Conservation (phyloP, 345 rosid species). For the Toxicodendron radicans region DNA sequence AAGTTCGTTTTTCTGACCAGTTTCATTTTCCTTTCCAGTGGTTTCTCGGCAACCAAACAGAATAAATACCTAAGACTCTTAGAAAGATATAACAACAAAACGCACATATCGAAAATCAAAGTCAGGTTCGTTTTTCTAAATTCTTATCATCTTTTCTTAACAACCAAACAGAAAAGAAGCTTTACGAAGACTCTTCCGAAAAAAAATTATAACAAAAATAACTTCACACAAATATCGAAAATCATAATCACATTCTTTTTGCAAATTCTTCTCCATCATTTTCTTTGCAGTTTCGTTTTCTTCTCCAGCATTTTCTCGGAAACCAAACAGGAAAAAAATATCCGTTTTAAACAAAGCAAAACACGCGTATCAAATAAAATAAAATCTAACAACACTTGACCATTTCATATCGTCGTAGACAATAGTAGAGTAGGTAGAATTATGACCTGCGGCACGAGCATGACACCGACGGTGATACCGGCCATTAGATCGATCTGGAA, state of each 20-base stretch:
- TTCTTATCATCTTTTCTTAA: too few relatives aligned
- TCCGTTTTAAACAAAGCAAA: neutral
- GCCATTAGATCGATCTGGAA: constrained; percentile 91
- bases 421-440: neutral
- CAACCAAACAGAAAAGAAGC: too few relatives aligned
- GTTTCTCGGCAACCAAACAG: neutral
- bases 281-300: neutral
- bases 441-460: constrained; percentile 99
- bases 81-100: too few relatives aligned
- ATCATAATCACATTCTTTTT: too few relatives aligned
- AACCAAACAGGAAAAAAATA: constrained; percentile 10
- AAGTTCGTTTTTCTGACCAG: too few relatives aligned
- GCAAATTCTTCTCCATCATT: neutral
- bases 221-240: neutral
- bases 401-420: too few relatives aligned
- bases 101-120: too few relatives aligned
- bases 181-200: too few relatives aligned
- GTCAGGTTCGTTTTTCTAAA: too few relatives aligned
- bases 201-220: neutral
- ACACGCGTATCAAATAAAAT: neutral
- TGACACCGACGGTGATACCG: constrained; percentile 85
- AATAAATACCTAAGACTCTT: too few relatives aligned
- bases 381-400: too few relatives aligned
- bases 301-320: neutral
- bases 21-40: neutral